Conservation (phyloP, 2,329 filamentous ascomycete genomes). For the Colletotrichum lupini region DNA sequence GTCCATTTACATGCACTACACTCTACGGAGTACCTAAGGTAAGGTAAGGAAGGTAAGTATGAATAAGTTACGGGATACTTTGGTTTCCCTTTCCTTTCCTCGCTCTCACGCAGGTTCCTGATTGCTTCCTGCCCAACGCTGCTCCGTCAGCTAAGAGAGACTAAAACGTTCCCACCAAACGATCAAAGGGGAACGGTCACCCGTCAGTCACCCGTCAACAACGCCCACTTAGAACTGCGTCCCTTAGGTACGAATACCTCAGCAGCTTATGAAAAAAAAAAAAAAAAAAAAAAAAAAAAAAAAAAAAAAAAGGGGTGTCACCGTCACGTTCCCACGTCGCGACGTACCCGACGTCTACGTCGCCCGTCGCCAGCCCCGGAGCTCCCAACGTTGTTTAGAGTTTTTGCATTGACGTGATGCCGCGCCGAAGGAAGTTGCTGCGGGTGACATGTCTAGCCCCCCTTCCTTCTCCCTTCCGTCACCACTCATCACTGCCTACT, state of each 20-base stretch:
- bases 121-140: background rate
- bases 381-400: constrained; percentile 11
- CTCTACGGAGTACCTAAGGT: background rate
- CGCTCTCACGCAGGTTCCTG: background rate
- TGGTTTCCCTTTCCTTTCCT: background rate
- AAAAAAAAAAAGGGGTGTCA: background rate
- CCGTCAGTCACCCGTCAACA: constrained; percentile 23
- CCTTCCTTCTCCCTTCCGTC: background rate
- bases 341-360: background rate
- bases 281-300: constrained; percentile 3
- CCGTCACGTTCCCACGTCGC: constrained; percentile 1
- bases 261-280: constrained; percentile 14
- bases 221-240: background rate
- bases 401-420: constrained; percentile 31
- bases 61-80: background rate
- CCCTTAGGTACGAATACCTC: background rate
- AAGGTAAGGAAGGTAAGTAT: too few species aligned
- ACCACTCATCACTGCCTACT: background rate
- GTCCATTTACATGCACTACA: background rate
- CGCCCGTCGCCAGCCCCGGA: background rate
- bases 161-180: background rate
- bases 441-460: constrained; percentile 10
- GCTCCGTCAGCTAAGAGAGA: background rate
- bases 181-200: constrained; percentile 2
- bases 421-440: background rate